Evolutionary conservation across 2,329 filamentous ascomycete genomes (phyloP).

Genomic region (Septoria petroselini): DNA sequence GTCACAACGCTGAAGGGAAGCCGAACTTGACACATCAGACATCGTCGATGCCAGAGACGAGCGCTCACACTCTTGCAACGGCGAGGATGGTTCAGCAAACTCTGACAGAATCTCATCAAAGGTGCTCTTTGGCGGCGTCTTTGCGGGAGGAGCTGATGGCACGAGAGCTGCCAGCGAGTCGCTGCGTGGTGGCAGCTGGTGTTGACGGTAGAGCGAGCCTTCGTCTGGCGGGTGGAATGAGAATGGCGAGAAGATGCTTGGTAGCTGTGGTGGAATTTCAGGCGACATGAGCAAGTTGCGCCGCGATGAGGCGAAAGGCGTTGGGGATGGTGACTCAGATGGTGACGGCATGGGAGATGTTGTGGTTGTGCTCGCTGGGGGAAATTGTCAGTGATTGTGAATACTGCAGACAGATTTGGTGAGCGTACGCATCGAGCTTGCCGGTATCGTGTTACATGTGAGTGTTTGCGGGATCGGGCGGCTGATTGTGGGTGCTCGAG

Average conservation of each 20-base stretch:
- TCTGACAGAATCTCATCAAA: neutral
- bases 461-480: neutral
- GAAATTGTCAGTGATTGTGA: neutral
- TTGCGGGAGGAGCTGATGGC: neutral
- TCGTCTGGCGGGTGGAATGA: neutral
- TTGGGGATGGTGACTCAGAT: neutral
- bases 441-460: neutral
- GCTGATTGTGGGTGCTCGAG: neutral
- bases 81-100: neutral
- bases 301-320: neutral
- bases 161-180: neutral
- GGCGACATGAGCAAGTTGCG: neutral
- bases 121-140: neutral
- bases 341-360: neutral
- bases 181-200: neutral
- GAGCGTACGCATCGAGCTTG: constrained; percentile 1
- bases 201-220: neutral
- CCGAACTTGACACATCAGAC: no score
- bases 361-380: neutral
- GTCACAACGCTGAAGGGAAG: no score
- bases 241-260: constrained; percentile 4
- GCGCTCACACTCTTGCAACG: no score
- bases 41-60: no score
- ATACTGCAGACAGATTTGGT: neutral
- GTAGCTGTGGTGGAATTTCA: neutral